Percentiles rank a stretch among this genome's conserved stretches.
Conservation (phyloP, 257 asterid genomes). For the Datura wrightii region DNA sequence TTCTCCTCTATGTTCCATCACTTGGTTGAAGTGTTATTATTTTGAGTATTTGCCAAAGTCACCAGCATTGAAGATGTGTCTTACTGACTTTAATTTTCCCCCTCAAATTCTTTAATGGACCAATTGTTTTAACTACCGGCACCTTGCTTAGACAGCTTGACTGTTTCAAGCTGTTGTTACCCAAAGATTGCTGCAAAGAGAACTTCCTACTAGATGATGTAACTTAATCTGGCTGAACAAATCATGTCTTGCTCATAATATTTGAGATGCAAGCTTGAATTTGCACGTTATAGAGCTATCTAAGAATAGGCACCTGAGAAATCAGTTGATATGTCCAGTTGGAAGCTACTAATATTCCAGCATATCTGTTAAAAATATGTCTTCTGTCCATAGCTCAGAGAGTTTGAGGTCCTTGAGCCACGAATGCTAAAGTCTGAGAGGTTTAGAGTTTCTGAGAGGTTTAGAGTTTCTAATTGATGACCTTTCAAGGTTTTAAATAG, state of each 20-base stretch:
- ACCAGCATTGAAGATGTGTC: conserved; percentile 8
- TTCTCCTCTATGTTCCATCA: neutral
- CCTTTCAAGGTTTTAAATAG: conserved; percentile 1
- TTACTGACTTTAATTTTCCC: neutral
- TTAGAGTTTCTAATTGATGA: conserved; percentile 1
- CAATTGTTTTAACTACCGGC: neutral
- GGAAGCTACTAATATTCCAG: neutral
- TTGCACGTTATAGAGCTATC: neutral
- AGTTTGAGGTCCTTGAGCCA: neutral
- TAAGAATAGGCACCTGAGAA: neutral
- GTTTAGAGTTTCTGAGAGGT: conserved; percentile 26
- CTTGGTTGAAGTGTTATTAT: conserved; percentile 1
- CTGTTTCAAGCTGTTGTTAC: neutral
- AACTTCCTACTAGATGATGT: neutral
- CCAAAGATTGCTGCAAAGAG: neutral
- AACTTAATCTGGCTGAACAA: neutral
- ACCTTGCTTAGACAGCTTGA: neutral
- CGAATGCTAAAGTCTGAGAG: conserved; percentile 12
- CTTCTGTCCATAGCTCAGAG: neutral
- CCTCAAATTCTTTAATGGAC: neutral
- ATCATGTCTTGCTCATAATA: conserved; percentile 10
- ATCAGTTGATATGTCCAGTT: conserved; percentile 1
- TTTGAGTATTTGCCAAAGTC: neutral
- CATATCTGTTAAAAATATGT: conserved; percentile 6
- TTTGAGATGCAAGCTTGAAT: neutral